Evolutionary conservation across 2,329 filamentous ascomycete species (phyloP), one percentile per base, ranked within the genome.

Genomic region (Sclerotinia trifoliorum): DNA sequence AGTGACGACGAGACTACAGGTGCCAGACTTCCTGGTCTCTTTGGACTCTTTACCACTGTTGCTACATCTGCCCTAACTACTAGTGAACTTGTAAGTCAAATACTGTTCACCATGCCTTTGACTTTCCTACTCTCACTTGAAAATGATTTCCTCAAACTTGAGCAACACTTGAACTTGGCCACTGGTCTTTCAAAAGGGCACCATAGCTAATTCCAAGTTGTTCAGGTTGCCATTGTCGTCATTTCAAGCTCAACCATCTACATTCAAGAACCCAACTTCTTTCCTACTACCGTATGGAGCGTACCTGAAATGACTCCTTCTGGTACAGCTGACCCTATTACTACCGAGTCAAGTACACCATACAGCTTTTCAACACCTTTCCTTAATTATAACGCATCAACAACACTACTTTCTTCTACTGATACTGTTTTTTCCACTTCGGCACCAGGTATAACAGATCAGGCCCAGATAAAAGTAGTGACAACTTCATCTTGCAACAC

Each of bases 211-310:
- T 10, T 19, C 2, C 0, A 26, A 26, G 4, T 24, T 1, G 0
- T 21, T 2, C 5, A 66, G 64, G 64, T 42, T 24, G 54, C 54
- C 0, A 17, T 58, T 7, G 54, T 51, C 15, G 29, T 66, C 21
- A 10, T 66, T 24, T 66, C 64, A 13, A 60, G 52, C 26, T 29
- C 49, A 49, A 66, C 64, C 8, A 6, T 66, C 29, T 66, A 42
- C 2, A 19, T 66, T 13, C 42, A 66, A 51, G 52, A 66, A n/a
- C 64, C 64, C 39, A 66, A 66, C 42, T 21, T 11, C 17, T 35
- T 58, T 3, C 44, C 64, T 8, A 17, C 52, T 7, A 66, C 54
- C 0, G n/a, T 26, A 32, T 66, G 42, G 42, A 44, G 64, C 10
- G 17, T 66, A 1, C n/a, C 44, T 2, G 29, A 17, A 32, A 19